Evolutionary conservation across 768 basidiomycete genomes (phyloP), one percentile per base, ranked within the genome.

Genomic region (Steccherinum ochraceum): DNA sequence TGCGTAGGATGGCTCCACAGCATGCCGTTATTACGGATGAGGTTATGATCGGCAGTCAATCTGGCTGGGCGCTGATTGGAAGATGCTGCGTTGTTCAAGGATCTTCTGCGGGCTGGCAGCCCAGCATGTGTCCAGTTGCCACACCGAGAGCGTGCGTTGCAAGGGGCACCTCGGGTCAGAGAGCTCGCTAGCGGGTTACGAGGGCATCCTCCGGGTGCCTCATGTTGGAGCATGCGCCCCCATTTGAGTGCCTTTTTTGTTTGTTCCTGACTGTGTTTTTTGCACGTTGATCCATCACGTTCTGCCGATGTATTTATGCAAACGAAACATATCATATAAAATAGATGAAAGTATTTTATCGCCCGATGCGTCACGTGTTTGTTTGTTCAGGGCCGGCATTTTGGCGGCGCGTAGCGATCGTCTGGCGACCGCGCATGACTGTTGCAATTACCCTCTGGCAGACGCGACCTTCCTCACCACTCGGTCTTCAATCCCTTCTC

Each of bases 311-410:
- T 35, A 35, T 35, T 35, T 35, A 7, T 16, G 7, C 7, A 35
- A 35, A 35, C 16, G n/a, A n/a, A n/a, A n/a, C n/a, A n/a, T 16
- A 35, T 16, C 30, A 35, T 35, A 35, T 7, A 35, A 7, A 35
- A 35, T 35, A 7, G 16, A 35, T 35, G 30, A 35, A 35, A 7
- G 30, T 16, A 16, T 7, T 35, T 35, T 35, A n/a, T n/a, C n/a
- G n/a, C n/a, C n/a, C n/a, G n/a, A n/a, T n/a, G n/a, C n/a, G n/a
- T n/a, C n/a, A n/a, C n/a, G n/a, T n/a, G n/a, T n/a, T n/a, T n/a
- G n/a, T n/a, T n/a, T 18, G 30, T 41, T 39, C 18, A 51, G 51
- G 51, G 44, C 45, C 46, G 51, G 51, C 4, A 21, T 46, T 46
- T 46, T 46, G 45, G 45, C 25, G 23, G 24, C 51, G 42, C 19